Evolutionary conservation across 2,329 filamentous ascomycete genomes (phyloP).

Genomic region (Diplodia sapinea): DNA sequence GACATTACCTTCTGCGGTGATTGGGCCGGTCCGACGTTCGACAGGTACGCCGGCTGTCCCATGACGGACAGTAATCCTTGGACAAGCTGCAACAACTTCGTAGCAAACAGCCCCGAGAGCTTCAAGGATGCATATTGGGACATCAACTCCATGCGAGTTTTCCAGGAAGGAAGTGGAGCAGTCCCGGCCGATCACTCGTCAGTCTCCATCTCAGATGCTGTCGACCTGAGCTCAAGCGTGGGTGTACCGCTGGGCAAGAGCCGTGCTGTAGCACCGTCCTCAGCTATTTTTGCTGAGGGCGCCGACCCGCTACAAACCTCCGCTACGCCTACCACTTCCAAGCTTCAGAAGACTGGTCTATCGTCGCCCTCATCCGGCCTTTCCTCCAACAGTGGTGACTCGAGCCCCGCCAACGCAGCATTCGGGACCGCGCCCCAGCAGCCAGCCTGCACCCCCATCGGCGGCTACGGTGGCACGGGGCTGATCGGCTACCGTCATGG

Average conservation of each 20-base stretch:
- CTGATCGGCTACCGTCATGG: constrained; percentile 17
- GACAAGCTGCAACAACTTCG: constrained; percentile 39
- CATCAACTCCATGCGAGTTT: constrained; percentile 50
- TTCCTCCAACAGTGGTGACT: not conserved
- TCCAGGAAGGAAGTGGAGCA: constrained; percentile 36
- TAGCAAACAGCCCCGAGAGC: constrained; percentile 35
- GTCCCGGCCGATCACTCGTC: not conserved
- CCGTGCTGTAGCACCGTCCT: not conserved
- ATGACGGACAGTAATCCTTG: constrained; percentile 26
- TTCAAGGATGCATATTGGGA: constrained; percentile 47
- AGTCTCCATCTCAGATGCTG: not conserved
- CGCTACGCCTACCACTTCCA: not conserved
- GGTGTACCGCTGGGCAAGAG: constrained; percentile 19
- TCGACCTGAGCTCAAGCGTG: not conserved
- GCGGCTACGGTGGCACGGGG: not conserved
- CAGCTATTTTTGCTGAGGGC: not conserved
- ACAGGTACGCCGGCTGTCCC: constrained; percentile 59
- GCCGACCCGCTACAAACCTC: not conserved
- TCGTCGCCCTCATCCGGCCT: not conserved
- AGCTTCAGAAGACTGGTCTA: not conserved
- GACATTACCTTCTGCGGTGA: constrained; percentile 51
- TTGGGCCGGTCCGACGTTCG: constrained; percentile 77
- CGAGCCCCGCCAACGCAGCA: not conserved
- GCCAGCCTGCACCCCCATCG: constrained; percentile 16
- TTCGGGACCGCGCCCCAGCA: not conserved